Base-by-base conservation (phyloP, 148 eudicot genomes). In the Hydrangea macrophylla region DNA sequence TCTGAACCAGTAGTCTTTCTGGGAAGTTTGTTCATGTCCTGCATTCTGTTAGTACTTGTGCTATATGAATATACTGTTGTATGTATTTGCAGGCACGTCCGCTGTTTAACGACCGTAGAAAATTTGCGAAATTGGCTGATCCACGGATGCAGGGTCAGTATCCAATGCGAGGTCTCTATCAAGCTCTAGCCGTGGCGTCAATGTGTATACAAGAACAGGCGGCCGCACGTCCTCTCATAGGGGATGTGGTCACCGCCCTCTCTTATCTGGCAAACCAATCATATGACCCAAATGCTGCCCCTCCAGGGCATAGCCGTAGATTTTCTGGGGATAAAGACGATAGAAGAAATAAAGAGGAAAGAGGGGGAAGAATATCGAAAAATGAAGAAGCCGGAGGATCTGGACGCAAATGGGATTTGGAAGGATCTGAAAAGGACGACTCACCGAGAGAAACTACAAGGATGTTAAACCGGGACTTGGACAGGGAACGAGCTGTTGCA, bases 151-250 rank as follows among this genome's bases (percentile, higher is more conserved):
- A 64, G 39, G 75, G 75, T 8, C 64, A 33, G 48, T 72, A 55
- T 51, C 75, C 75, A 1, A 72, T 72, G 75, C 40, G 70, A 22
- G 75, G 70, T 22, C 64, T 72, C 13, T 72, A 72, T 70, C 70
- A 72, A 72, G 75, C 75, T 60, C 55, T 72, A 23, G 75, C 75
- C 23, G 64, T 72, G 20, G 75, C 75, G 6, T 72, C 75, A 5
- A 72, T 72, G 75, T 72, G 75, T 48, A 72, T 45, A 55, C 75
- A 72, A 57, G 70, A 72, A 44, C 44, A 64, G 53, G 75, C 64
- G 28, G 58, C 64, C 42, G 64, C 75, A 12, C 53, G 75, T 0
- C 75, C 75, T 50, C 75, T 56, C n/a, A 56, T 72, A 0, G 75
- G 57, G 22, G 75, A 72, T 17, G 64, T 72, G 9, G 70, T 72